A percentile compares a stretch with the other conserved stretches of the same genome.
Evolutionary conservation across 2,329 filamentous ascomycete genomes (phyloP).

Genomic region (Cercospora citrullina): DNA sequence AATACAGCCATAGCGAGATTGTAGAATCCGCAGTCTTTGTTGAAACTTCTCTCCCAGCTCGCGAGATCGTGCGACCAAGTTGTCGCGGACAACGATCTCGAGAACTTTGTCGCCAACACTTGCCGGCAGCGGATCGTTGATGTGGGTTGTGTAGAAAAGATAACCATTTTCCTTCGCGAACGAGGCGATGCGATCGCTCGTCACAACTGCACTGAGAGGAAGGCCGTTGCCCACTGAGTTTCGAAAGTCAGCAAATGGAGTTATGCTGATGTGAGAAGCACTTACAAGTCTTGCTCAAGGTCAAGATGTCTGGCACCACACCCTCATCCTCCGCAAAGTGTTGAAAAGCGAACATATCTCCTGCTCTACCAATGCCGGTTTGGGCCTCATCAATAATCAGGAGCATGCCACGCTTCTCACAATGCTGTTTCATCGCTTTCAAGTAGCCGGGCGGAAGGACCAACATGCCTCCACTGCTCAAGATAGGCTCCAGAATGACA

Average conservation of each 20-base stretch:
- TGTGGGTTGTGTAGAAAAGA: conserved; percentile 37
- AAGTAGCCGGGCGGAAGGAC: conserved; percentile 61
- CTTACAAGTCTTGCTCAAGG: conserved; percentile 34
- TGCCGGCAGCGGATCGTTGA: conserved; percentile 37
- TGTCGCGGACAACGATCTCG: conserved; percentile 36
- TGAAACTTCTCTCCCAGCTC: conserved; percentile 30
- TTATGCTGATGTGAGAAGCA: background rate
- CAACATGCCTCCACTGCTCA: conserved; percentile 61
- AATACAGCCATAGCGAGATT: conserved; percentile 35
- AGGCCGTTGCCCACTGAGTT: conserved; percentile 33
- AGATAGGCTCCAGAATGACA: conserved; percentile 62
- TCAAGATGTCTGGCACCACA: conserved; percentile 52
- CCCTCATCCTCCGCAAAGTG: conserved; percentile 46
- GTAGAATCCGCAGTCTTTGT: conserved; percentile 26
- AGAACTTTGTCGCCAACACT: conserved; percentile 37
- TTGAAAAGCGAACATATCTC: conserved; percentile 48
- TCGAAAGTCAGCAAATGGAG: background rate
- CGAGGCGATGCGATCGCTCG: conserved; percentile 29
- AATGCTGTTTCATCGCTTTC: conserved; percentile 55
- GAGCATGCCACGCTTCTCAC: conserved; percentile 40
- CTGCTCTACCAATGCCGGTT: background rate
- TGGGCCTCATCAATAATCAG: background rate
- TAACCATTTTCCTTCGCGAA: conserved; percentile 30
- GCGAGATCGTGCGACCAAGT: conserved; percentile 26
- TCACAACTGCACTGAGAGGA: conserved; percentile 34